These are phyloP conservation scores for Parachlorella kessleri DNA, from an alignment of 139 green algal genomes.

Conservation along the genomic window DNA sequence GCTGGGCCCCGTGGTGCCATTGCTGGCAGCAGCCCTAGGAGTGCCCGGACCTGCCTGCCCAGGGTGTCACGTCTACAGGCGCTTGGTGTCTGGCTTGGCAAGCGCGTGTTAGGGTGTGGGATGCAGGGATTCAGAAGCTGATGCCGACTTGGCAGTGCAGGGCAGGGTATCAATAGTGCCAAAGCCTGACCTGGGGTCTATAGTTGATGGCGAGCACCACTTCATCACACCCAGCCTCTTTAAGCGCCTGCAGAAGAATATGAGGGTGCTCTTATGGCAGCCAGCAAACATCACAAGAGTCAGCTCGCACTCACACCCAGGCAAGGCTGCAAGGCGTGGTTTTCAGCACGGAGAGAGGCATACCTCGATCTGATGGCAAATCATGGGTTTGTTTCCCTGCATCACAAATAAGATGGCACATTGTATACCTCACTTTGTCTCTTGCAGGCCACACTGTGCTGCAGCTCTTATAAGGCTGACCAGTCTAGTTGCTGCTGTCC, in stretches of 20 bases:
- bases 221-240: slow-evolving; percentile 87
- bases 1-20: too few relatives aligned
- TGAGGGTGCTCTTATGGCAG: neutral
- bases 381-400: slow-evolving; percentile 99
- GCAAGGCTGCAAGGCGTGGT: neutral
- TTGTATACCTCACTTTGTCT: too few relatives aligned
- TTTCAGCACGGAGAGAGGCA: neutral
- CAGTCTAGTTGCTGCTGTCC: too few relatives aligned
- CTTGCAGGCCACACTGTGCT: slow-evolving; percentile 11
- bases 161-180: neutral
- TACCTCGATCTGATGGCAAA: slow-evolving; percentile 96
- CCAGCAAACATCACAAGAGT: neutral
- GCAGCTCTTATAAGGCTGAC: neutral
- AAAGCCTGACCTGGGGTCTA: slow-evolving; percentile 74
- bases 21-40: too few relatives aligned
- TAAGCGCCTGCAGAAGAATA: slow-evolving; percentile 75
- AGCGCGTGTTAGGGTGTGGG: neutral
- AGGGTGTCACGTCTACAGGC: too few relatives aligned
- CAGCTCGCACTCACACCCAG: neutral
- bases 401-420: too few relatives aligned
- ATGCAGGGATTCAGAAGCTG: neutral
- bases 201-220: slow-evolving; percentile 99
- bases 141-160: neutral
- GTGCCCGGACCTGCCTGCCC: too few relatives aligned
- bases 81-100: neutral